Percentiles rank a stretch among this genome's conserved stretches.
Conservation (phyloP, 345 rosid species). For the Arabis hirsuta region DNA sequence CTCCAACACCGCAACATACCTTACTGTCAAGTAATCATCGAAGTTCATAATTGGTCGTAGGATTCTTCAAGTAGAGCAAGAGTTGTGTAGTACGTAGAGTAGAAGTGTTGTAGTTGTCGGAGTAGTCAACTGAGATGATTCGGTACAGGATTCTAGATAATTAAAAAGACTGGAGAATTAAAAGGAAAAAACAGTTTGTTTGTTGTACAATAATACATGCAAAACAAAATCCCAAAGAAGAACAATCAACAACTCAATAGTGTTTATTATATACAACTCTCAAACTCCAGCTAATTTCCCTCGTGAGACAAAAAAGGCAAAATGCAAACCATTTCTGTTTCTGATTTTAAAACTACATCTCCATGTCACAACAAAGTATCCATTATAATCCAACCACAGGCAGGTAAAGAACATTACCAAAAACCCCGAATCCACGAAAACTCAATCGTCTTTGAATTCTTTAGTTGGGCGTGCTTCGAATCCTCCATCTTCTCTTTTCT, state of each 20-base stretch:
- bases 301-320: slow-evolving; percentile 6
- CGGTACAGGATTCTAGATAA: too few relatives aligned
- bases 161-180: too few relatives aligned
- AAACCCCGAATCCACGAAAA: background rate
- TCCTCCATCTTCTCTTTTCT: slow-evolving; percentile 74
- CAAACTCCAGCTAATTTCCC: slow-evolving; percentile 19
- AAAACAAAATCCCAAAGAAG: slow-evolving; percentile 19
- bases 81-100: too few relatives aligned
- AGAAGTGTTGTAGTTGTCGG: too few relatives aligned
- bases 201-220: slow-evolving; percentile 23
- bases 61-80: too few relatives aligned
- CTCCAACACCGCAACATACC: too few relatives aligned
- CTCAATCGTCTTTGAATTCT: slow-evolving; percentile 58
- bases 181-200: too few relatives aligned
- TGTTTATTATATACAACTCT: slow-evolving; percentile 39
- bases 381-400: slow-evolving; percentile 2
- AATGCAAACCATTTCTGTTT: slow-evolving; percentile 31
- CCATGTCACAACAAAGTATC: slow-evolving; percentile 8
- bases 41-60: too few relatives aligned
- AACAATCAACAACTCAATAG: slow-evolving; percentile 32
- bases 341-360: slow-evolving; percentile 21
- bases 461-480: slow-evolving; percentile 66
- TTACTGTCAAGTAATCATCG: too few relatives aligned
- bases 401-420: slow-evolving; percentile 16
- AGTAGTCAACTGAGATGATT: too few relatives aligned